A percentile compares a stretch with the other conserved stretches of the same genome.
Evolutionary conservation across 371 early-diverging fungal species (phyloP).

Genomic region (Dichotomocladium elegans): DNA sequence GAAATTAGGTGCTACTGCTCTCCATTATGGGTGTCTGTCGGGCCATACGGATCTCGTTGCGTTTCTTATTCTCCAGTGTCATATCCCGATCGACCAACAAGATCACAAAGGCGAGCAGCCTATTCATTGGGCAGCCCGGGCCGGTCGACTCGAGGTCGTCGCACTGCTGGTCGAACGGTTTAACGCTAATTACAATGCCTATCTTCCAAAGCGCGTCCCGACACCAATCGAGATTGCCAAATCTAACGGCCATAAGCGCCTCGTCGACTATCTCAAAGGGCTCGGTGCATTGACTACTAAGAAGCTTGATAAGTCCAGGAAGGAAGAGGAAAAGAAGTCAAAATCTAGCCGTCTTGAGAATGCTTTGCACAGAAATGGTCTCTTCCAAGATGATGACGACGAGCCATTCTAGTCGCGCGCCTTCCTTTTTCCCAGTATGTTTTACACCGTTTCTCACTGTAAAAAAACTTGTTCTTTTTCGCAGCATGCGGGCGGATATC

Average conservation of each 20-base stretch:
- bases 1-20: slow-evolving; percentile 28
- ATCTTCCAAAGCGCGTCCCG: slow-evolving; percentile 22
- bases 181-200: slow-evolving; percentile 30
- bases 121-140: slow-evolving; percentile 37
- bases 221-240: slow-evolving; percentile 43
- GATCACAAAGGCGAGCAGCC: slow-evolving; percentile 29
- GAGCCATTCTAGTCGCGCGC: slow-evolving; percentile 1
- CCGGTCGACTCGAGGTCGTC: slow-evolving; percentile 31
- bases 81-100: slow-evolving; percentile 17
- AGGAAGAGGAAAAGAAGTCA: slow-evolving; percentile 24
- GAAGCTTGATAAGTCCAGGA: slow-evolving; percentile 35
- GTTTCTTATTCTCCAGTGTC: slow-evolving; percentile 23
- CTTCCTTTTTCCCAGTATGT: background rate
- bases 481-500: slow-evolving; percentile 19
- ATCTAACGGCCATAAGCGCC: slow-evolving; percentile 28
- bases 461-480: background rate
- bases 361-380: slow-evolving; percentile 30
- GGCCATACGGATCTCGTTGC: slow-evolving; percentile 36
- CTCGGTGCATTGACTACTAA: slow-evolving; percentile 32
- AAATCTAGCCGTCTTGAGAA: slow-evolving; percentile 27
- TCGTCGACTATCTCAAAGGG: slow-evolving; percentile 37
- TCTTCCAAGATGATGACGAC: slow-evolving; percentile 18
- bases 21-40: slow-evolving; percentile 43
- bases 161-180: slow-evolving; percentile 27
- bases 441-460: background rate